Percentiles rank a stretch among this genome's conserved stretches.
Evolutionary conservation across 345 rosid genomes (phyloP).

Genomic region (Aquilaria yunnanensis): DNA sequence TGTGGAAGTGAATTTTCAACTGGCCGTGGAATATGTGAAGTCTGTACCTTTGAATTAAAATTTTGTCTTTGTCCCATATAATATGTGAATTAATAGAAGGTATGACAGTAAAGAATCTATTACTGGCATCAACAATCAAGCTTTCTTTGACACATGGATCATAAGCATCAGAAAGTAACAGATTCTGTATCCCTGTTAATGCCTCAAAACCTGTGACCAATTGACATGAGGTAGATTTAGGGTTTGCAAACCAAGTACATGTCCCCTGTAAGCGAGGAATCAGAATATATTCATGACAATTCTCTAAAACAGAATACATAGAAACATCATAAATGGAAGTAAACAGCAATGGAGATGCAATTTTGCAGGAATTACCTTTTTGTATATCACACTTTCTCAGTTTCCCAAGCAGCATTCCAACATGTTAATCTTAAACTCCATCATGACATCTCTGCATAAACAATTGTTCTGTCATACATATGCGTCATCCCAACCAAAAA

Average conservation of each 20-base stretch:
- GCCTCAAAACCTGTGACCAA: conserved; percentile 77
- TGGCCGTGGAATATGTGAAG: no score
- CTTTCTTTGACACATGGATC: conserved; percentile 62
- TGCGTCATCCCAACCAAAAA: not conserved
- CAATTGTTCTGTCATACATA: conserved; percentile 18
- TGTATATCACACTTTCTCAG: conserved; percentile 84
- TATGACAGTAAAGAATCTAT: conserved; percentile 87
- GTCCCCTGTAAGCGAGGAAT: not conserved
- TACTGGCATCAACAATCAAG: conserved; percentile 87
- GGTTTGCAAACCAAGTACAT: no score
- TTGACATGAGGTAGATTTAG: no score
- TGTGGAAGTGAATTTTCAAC: no score
- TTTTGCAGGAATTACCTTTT: conserved; percentile 42
- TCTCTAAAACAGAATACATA: no score
- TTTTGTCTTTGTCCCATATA: conserved; percentile 58
- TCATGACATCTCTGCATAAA: conserved; percentile 80
- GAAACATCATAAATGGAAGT: not conserved
- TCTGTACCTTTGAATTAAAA: no score
- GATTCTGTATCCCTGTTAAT: conserved; percentile 77
- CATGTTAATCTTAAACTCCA: conserved; percentile 96
- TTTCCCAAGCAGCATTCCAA: conserved; percentile 98
- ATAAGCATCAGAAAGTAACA: conserved; percentile 33
- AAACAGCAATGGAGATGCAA: not conserved
- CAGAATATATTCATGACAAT: not conserved
- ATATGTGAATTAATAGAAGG: conserved; percentile 88